phyloP scores from a whole-genome alignment of 495 filamentous ascomycete species.

The Polyplosphaeria fusca region DNA sequence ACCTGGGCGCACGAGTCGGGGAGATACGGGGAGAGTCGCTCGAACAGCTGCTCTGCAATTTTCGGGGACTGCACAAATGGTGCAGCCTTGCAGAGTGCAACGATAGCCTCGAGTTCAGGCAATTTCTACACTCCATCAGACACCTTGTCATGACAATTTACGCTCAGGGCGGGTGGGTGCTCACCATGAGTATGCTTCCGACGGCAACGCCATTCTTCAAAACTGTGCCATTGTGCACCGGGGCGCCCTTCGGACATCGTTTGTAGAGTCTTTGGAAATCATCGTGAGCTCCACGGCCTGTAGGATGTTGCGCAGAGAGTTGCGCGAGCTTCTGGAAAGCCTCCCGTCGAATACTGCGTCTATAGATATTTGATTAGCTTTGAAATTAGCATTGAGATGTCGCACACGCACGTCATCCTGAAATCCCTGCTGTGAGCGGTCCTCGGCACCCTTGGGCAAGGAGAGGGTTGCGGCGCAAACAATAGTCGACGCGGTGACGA shows the following conservation, averaged over 20 bases:
- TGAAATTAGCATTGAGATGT: no score
- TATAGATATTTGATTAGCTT: no score
- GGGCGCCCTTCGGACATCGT: constrained; percentile 21
- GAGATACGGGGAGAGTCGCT: constrained; percentile 75
- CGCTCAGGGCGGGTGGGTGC: background rate
- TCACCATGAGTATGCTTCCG: constrained; percentile 34
- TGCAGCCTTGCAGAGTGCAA: constrained; percentile 85
- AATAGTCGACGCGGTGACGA: no score
- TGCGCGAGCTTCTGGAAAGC: constrained; percentile 44
- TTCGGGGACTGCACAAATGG: constrained; percentile 62
- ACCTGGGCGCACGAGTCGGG: constrained; percentile 74
- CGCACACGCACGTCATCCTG: no score
- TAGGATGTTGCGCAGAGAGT: constrained; percentile 36
- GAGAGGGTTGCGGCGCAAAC: no score
- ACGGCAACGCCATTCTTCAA: constrained; percentile 7
- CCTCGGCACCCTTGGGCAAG: no score
- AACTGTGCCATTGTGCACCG: constrained; percentile 26
- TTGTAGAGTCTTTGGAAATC: constrained; percentile 39
- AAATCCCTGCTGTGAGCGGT: no score
- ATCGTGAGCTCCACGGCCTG: constrained; percentile 13
- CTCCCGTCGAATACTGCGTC: constrained; percentile 36
- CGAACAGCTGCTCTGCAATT: constrained; percentile 68
- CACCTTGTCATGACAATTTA: background rate
- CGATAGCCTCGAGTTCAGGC: constrained; percentile 81
- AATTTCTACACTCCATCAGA: constrained; percentile 48